Evolutionary conservation across 257 asterid species (phyloP).

Genomic region (Solanum tacnaense): DNA sequence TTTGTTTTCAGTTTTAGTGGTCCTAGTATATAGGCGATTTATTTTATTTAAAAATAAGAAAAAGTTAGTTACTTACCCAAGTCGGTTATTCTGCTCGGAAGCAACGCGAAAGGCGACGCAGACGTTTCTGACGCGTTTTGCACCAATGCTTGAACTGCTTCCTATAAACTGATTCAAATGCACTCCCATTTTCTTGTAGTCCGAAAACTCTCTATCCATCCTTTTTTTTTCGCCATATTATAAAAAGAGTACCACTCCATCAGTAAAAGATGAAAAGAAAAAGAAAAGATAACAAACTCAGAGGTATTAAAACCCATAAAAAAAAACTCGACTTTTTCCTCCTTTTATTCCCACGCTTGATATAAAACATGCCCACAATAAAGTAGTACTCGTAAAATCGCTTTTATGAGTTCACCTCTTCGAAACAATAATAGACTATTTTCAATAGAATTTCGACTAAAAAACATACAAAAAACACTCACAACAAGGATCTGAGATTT

Average conservation of each 20-base stretch:
- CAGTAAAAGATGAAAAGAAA: background rate
- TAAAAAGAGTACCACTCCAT: background rate
- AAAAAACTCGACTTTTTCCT: background rate
- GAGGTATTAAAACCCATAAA: background rate
- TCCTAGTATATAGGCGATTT: background rate
- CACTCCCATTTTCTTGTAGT: conserved; percentile 66
- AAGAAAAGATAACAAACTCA: background rate
- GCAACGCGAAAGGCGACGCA: conserved; percentile 89
- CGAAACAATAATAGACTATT: too few relatives aligned
- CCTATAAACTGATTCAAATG: conserved; percentile 90
- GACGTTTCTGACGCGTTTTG: conserved; percentile 59
- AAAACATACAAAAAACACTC: background rate
- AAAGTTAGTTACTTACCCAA: conserved; percentile 42
- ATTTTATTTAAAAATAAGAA: background rate
- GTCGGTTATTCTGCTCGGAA: conserved; percentile 44
- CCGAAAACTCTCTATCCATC: conserved; percentile 57
- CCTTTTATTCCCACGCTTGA: background rate
- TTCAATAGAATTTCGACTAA: too few relatives aligned
- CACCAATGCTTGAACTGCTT: conserved; percentile 96
- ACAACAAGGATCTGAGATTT: conserved; percentile 70
- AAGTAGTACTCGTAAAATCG: background rate
- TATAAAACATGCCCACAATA: background rate
- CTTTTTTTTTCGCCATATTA: conserved; percentile 6
- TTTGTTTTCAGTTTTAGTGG: background rate
- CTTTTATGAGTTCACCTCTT: background rate